These are phyloP conservation scores for Athelia psychrophila DNA, from an alignment of 1,284 basidiomycete species.

Conservation along the genomic window DNA sequence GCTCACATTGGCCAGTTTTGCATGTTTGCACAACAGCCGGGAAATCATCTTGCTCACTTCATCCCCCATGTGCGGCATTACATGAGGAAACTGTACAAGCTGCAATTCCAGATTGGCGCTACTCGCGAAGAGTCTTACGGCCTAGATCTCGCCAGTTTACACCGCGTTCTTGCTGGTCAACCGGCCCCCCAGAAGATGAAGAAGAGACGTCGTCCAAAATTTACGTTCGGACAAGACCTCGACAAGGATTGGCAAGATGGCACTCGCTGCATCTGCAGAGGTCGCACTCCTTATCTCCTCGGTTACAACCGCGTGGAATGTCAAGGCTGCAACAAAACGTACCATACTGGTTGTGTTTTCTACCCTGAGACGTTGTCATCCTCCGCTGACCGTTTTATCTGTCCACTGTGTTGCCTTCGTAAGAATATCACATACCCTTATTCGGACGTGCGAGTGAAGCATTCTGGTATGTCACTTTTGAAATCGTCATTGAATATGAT, in stretches of 20 bases:
- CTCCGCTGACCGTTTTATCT: constrained; percentile 46
- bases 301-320: constrained; percentile 65
- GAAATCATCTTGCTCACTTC: constrained; percentile 67
- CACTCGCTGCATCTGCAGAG: constrained; percentile 78
- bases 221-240: constrained; percentile 73
- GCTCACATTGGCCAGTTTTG: constrained; percentile 75
- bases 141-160: constrained; percentile 73
- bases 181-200: constrained; percentile 47
- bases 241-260: constrained; percentile 72
- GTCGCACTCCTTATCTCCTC: constrained; percentile 56
- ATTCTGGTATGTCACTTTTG: constrained; percentile 47
- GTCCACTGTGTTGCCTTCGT: constrained; percentile 71
- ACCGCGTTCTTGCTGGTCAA: constrained; percentile 72
- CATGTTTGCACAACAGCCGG: constrained; percentile 60
- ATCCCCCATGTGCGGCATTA: constrained; percentile 80
- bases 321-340: constrained; percentile 58
- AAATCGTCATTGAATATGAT: no score
- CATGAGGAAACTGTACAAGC: constrained; percentile 82
- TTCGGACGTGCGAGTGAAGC: constrained; percentile 70
- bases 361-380: constrained; percentile 44
- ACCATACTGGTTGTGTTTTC: constrained; percentile 77
- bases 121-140: constrained; percentile 76
- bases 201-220: constrained; percentile 67
- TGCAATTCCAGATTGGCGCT: constrained; percentile 78
- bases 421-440: constrained; percentile 67